Percentiles rank a stretch among this genome's conserved stretches.
Evolutionary conservation across 805 yeast genomes (phyloP).

Genomic region (Suhomyces emberorum): DNA sequence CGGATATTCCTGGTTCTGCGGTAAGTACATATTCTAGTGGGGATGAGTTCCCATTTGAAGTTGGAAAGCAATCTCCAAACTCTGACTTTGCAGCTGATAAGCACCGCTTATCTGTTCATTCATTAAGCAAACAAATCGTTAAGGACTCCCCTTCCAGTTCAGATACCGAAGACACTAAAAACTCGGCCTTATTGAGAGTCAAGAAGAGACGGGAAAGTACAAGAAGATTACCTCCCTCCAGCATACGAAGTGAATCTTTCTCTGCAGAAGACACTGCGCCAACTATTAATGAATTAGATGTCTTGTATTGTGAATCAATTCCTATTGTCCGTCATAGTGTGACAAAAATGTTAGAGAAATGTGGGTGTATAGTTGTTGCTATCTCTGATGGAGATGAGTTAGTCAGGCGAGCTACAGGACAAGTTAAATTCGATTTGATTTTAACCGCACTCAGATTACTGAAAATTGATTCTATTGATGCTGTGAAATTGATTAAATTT

Average conservation of each 20-base stretch:
- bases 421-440: constrained; percentile 79
- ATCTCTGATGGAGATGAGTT: constrained; percentile 80
- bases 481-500: constrained; percentile 68
- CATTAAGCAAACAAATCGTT: constrained; percentile 25
- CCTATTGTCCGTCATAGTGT: constrained; percentile 75
- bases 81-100: constrained; percentile 8
- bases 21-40: constrained; percentile 30
- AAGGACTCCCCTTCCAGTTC: constrained; percentile 55
- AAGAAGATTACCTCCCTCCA: constrained; percentile 21
- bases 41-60: constrained; percentile 22
- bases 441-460: constrained; percentile 70
- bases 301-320: constrained; percentile 81
- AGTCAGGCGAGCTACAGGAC: constrained; percentile 75
- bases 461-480: constrained; percentile 68
- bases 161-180: constrained; percentile 59
- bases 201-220: constrained; percentile 55
- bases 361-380: constrained; percentile 79
- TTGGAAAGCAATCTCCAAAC: constrained; percentile 11
- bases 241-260: neutral
- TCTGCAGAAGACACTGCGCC: constrained; percentile 8
- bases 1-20: constrained; percentile 27
- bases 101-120: constrained; percentile 22
- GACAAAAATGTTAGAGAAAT: constrained; percentile 55
- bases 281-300: constrained; percentile 46
- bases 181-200: constrained; percentile 50